Conservation (phyloP, 78 protist species). For the Chrysochromulina parva region DNA sequence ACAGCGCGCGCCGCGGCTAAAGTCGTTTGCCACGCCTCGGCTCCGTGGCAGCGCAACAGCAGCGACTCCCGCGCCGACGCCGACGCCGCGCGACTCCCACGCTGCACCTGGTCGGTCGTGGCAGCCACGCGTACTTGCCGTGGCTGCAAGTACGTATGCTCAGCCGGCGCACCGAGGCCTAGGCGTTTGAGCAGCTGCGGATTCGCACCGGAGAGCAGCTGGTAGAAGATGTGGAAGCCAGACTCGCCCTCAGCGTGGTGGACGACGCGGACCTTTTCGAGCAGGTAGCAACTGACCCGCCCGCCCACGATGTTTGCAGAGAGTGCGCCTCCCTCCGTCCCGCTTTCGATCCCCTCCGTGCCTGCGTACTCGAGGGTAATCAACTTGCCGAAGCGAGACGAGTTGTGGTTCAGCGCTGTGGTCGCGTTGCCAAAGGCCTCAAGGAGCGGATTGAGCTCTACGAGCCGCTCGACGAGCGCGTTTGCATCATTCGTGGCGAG, state of each 20-base stretch:
- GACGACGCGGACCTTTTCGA: constrained; percentile 88
- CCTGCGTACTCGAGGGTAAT: constrained; percentile 1
- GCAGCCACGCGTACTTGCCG: too few species aligned
- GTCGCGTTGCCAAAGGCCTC: constrained; percentile 96
- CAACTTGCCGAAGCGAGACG: constrained; percentile 81
- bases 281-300: constrained; percentile 53
- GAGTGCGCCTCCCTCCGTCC: neutral
- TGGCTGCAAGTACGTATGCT: too few species aligned
- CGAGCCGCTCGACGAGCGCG: constrained; percentile 27
- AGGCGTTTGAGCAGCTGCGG: too few species aligned
- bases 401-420: constrained; percentile 86
- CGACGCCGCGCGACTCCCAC: too few species aligned
- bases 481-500: neutral
- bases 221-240: constrained; percentile 92
- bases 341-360: neutral
- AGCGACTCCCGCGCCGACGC: too few species aligned
- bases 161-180: too few species aligned
- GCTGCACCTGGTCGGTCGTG: too few species aligned
- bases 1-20: too few species aligned
- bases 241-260: constrained; percentile 78
- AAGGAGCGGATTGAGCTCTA: constrained; percentile 81
- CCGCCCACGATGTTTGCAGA: constrained; percentile 52
- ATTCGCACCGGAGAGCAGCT: neutral
- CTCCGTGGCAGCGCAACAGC: too few species aligned
- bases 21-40: too few species aligned